Evolutionary conservation across 768 basidiomycete genomes (phyloP).

Genomic region (Lactarius deliciosus): DNA sequence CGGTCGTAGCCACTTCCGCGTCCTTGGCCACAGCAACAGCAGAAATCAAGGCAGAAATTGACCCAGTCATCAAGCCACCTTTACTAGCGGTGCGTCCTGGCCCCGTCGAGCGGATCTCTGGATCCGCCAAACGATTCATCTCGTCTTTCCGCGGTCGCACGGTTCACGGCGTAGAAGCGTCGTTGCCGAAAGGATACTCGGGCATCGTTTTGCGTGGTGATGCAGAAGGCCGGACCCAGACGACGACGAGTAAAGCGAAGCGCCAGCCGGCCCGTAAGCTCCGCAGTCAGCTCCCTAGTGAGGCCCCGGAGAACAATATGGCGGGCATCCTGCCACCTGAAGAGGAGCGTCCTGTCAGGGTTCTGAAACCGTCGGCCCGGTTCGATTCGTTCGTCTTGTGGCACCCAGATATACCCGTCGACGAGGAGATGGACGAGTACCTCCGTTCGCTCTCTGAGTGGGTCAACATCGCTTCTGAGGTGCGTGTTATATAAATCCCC

Average conservation of each 20-base stretch:
- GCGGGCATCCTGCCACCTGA: slow-evolving; percentile 28
- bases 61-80: not conserved
- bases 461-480: slow-evolving; percentile 63
- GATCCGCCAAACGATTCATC: slow-evolving; percentile 42
- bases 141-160: slow-evolving; percentile 77
- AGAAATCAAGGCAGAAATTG: slow-evolving; percentile 6
- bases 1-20: not conserved
- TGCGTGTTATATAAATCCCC: slow-evolving; percentile 34
- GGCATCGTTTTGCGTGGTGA: slow-evolving; percentile 58
- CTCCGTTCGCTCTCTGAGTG: slow-evolving; percentile 67
- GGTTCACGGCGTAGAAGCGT: slow-evolving; percentile 63
- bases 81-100: not conserved
- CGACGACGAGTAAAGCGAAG: slow-evolving; percentile 34
- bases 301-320: slow-evolving; percentile 21
- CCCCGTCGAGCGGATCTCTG: slow-evolving; percentile 17
- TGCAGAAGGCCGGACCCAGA: slow-evolving; percentile 26
- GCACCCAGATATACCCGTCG: slow-evolving; percentile 69
- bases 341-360: slow-evolving; percentile 35
- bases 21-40: not conserved
- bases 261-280: slow-evolving; percentile 32
- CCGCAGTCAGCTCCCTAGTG: slow-evolving; percentile 34
- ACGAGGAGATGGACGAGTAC: slow-evolving; percentile 73
- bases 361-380: slow-evolving; percentile 48
- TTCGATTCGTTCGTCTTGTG: slow-evolving; percentile 75
- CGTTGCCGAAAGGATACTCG: slow-evolving; percentile 62